Base-by-base conservation (phyloP, 176 grass and related monocot species). In the Cymbopogon citratus region DNA sequence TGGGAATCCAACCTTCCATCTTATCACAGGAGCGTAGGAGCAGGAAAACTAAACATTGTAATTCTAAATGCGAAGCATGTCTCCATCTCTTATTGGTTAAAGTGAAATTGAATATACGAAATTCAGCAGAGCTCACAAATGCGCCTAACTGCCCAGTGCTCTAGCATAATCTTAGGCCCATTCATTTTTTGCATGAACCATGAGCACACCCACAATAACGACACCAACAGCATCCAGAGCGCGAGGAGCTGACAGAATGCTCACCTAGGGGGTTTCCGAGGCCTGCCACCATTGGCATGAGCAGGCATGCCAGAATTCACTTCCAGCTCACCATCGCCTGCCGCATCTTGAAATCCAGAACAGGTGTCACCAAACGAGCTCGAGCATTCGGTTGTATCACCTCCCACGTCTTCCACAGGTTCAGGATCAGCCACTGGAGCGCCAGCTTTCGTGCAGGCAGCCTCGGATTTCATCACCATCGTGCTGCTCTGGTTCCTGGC, bases 281-380 rank as follows among this genome's bases (percentile, higher is more conserved):
- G 43, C 26, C 43, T 46, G 38, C 64, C 73, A 3, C 73, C 84
- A 81, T 87, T 38, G 54, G 24, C 41, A 69, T 16, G 46, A 61
- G 26, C 73, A 12, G 28, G 29, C 91, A 91, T 75, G 13, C 62
- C 87, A 9, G 91, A 99, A 74, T 90, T 84, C 72, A 91, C 92
- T 79, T 99, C 96, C 1, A 29, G 77, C 56, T 87, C 87, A 35
- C 76, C 88, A 66, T 25, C 35, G 16, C 87, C 87, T 7, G 23
- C 70, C 45, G 88, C 89, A 57, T 76, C 77, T 41, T 83, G 80
- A 16, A 87, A 80, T 7, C 87, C 88, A 16, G 92, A 94, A 25
- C 64, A 86, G 4, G 92, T 91, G 74, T 78, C 80, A 7, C 80
- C 96, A 45, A 99, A 99, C 12, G 96, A 99, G 43, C 96, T 95